phyloP scores from a whole-genome alignment of 75 land plant species.

The Cryptomeria japonica region DNA sequence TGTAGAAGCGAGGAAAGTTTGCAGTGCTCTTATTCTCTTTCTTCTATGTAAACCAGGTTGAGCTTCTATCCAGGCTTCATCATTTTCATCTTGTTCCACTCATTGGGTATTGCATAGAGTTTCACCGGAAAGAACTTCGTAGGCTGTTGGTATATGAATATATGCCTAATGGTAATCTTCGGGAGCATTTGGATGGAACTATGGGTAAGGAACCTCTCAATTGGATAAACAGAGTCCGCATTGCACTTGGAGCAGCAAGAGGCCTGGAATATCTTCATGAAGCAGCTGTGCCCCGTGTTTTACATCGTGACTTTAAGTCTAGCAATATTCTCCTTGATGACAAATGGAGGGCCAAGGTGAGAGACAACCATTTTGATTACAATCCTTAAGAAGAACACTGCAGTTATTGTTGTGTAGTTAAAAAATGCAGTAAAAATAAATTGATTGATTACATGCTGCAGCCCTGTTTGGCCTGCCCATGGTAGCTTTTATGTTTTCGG shows the following conservation, averaged over 20 bases:
- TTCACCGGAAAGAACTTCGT: slow-evolving; percentile 52
- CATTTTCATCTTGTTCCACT: slow-evolving; percentile 91
- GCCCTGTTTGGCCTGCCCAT: background rate
- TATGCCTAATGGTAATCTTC: slow-evolving; percentile 84
- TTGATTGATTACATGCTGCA: background rate
- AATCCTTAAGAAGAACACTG: background rate
- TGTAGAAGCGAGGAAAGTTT: background rate
- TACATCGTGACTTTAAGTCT: slow-evolving; percentile 94
- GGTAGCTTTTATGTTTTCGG: background rate
- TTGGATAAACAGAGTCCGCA: slow-evolving; percentile 73
- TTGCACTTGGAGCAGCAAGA: slow-evolving; percentile 89
- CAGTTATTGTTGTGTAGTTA: background rate
- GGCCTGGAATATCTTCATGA: slow-evolving; percentile 93
- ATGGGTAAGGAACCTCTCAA: slow-evolving; percentile 42
- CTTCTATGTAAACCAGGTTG: slow-evolving; percentile 54
- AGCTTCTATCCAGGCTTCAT: slow-evolving; percentile 83
- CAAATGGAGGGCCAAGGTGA: slow-evolving; percentile 74
- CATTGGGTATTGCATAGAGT: slow-evolving; percentile 80
- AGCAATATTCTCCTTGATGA: slow-evolving; percentile 80
- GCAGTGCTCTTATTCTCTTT: background rate
- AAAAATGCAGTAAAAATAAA: background rate
- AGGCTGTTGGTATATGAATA: slow-evolving; percentile 88
- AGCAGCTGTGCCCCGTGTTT: slow-evolving; percentile 81
- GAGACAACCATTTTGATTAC: background rate
- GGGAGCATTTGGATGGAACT: slow-evolving; percentile 67